Conservation (phyloP, 495 filamentous ascomycete genomes). For the Penicillium fimorum region DNA sequence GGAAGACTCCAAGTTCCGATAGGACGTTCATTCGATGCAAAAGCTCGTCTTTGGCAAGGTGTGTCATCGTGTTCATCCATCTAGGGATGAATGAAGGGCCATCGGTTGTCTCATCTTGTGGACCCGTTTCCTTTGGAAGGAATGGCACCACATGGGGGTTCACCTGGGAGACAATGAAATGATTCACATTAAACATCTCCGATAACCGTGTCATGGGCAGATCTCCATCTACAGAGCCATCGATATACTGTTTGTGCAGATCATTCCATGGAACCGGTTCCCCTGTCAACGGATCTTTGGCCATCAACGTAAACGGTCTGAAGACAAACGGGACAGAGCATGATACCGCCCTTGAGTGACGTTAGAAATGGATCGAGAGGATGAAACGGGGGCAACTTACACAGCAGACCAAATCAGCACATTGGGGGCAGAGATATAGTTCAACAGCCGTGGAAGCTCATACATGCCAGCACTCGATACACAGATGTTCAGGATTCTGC, state of each 20-base stretch:
- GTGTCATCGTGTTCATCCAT: conserved; percentile 68
- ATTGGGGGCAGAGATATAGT: conserved; percentile 90
- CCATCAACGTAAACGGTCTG: conserved; percentile 67
- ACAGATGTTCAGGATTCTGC: conserved; percentile 87
- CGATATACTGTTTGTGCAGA: conserved; percentile 79
- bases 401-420: conserved; percentile 97
- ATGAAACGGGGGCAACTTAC: conserved; percentile 40
- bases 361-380: conserved; percentile 9
- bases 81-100: conserved; percentile 40
- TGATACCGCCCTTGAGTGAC: conserved; percentile 64
- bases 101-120: conserved; percentile 36
- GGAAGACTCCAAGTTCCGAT: conserved; percentile 80
- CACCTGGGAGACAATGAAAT: conserved; percentile 95
- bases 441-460: conserved; percentile 81
- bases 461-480: conserved; percentile 86
- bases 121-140: conserved; percentile 66
- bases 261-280: conserved; percentile 80
- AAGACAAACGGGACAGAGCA: conserved; percentile 93
- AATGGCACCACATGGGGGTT: conserved; percentile 95
- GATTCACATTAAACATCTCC: conserved; percentile 98
- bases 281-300: conserved; percentile 83
- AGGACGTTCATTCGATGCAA: conserved; percentile 79
- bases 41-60: conserved; percentile 76
- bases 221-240: conserved; percentile 92
- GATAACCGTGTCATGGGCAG: conserved; percentile 87